These are phyloP conservation scores for Calonectria leucothoes DNA, from an alignment of 2,329 filamentous ascomycete genomes.

Conservation along the genomic window DNA sequence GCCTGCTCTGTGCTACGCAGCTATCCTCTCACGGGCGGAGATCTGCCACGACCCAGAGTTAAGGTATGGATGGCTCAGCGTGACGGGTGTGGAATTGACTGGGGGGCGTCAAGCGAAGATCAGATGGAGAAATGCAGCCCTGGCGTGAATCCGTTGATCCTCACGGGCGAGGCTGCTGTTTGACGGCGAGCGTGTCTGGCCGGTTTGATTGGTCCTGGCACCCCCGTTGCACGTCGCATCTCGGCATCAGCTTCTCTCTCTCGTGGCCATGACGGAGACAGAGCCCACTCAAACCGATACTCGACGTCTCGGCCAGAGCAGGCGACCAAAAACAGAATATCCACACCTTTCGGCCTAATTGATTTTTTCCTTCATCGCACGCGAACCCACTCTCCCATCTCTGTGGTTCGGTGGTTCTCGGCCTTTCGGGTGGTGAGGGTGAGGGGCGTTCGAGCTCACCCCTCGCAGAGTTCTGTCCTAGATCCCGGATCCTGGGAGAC, in stretches of 20 bases:
- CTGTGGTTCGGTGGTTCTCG: slow-evolving; percentile 17
- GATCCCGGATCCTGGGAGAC: slow-evolving; percentile 7
- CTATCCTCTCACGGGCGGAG: background rate
- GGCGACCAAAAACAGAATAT: background rate
- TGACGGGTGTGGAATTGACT: slow-evolving; percentile 1
- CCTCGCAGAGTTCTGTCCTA: background rate
- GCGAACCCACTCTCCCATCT: slow-evolving; percentile 1
- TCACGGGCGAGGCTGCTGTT: slow-evolving; percentile 7
- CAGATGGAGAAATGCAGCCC: slow-evolving; percentile 8
- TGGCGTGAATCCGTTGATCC: slow-evolving; percentile 13
- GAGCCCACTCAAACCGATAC: background rate
- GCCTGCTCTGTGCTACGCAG: no score
- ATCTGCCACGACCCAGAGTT: background rate
- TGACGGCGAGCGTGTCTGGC: background rate
- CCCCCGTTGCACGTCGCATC: slow-evolving; percentile 12
- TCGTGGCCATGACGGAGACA: background rate
- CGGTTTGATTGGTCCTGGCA: slow-evolving; percentile 12
- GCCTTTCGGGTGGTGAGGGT: background rate
- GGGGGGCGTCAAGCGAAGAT: background rate
- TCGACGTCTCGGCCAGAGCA: background rate
- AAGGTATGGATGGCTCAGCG: background rate
- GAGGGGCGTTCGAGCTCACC: background rate
- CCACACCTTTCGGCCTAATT: slow-evolving; percentile 6
- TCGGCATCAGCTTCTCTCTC: slow-evolving; percentile 11
- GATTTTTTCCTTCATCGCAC: background rate